These are phyloP conservation scores for Colletotrichum cereale DNA, from an alignment of 2,329 filamentous ascomycete genomes.

Conservation along the genomic window DNA sequence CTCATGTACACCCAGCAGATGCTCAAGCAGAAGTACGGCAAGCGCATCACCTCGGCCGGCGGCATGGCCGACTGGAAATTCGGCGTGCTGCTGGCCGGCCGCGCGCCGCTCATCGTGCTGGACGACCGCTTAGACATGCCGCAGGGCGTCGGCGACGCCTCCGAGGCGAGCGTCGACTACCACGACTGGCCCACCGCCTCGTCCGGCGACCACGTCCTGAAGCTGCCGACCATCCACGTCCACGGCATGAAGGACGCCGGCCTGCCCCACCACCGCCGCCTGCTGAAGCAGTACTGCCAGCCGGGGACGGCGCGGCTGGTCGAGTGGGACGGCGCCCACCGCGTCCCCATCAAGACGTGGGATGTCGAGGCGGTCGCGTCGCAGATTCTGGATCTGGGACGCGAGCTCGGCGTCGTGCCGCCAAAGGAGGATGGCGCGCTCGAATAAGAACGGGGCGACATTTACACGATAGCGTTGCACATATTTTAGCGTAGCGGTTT, in stretches of 20 bases:
- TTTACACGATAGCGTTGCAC: not conserved
- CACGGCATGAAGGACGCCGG: slow-evolving; percentile 73
- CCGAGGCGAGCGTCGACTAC: slow-evolving; percentile 52
- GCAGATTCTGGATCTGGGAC: slow-evolving; percentile 64
- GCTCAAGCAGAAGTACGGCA: slow-evolving; percentile 53
- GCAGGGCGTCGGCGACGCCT: slow-evolving; percentile 43
- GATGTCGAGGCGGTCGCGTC: slow-evolving; percentile 72
- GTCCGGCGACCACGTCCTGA: slow-evolving; percentile 60
- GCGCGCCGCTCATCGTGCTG: slow-evolving; percentile 69
- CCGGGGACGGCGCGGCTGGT: slow-evolving; percentile 66
- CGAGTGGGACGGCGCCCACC: slow-evolving; percentile 81
- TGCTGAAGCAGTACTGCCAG: slow-evolving; percentile 71
- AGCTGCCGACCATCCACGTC: slow-evolving; percentile 74
- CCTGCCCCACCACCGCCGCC: slow-evolving; percentile 67
- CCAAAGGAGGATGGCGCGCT: not conserved
- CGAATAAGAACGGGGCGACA: slow-evolving; percentile 9
- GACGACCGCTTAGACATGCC: slow-evolving; percentile 50
- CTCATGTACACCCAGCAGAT: slow-evolving; percentile 73
- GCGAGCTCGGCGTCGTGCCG: slow-evolving; percentile 45
- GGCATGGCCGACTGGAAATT: slow-evolving; percentile 65
- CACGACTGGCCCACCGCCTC: slow-evolving; percentile 58
- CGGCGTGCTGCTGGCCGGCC: slow-evolving; percentile 71
- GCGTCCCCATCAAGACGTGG: slow-evolving; percentile 75
- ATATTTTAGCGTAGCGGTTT: slow-evolving; percentile 6
- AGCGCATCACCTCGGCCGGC: slow-evolving; percentile 43